Evolutionary conservation across 2,329 filamentous ascomycete species (phyloP), one percentile per base, ranked within the genome.

Genomic region (Ceratocystis destructans): DNA sequence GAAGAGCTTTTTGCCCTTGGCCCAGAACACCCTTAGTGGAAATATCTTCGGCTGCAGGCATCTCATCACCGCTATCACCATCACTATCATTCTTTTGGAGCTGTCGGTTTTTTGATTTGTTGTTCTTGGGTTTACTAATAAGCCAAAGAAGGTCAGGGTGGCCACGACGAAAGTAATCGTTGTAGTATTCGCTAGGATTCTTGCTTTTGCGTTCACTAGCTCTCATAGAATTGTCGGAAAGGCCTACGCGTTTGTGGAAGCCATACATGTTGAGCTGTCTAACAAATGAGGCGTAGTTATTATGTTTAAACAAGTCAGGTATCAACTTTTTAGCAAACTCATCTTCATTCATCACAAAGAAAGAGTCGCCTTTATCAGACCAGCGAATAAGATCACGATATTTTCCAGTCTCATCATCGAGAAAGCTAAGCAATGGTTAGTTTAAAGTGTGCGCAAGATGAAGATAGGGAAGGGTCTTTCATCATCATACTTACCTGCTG

Each of bases 271-370:
- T 96, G 69, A 96, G 81, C 74, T 96, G 92, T 45, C 92, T 87
- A 66, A 96, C 92, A 74, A 96, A 96, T 70, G 92, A 96, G 61
- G 92, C 92, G 76, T 96, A 96, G 75, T 96, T 96, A 81, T 93
- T 96, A 78, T 99, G 94, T 76, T 99, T 99, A 82, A 99, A 99
- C 69, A 97, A 86, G 75, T 97, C 96, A 0, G 94, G 94, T 28
- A 99, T 89, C 71, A 99, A 87, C 46, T 89, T 90, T 77, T 96
- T 97, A 22, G 94, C 96, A 73, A 99, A 99, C 77, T 96, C 93
- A 73, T 99, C 94, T 76, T 99, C 94, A 72, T 99, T 93, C 7
- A 97, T 78, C 2, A 99, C 93, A 66, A 97, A 89, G 76, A 99
- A 99, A 0, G 93, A 96, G 73, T 96, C 91, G 37, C 94, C 94